Evolutionary conservation across 352 stramenopile species (phyloP).

Genomic region (Globisporangium iwayamae): DNA sequence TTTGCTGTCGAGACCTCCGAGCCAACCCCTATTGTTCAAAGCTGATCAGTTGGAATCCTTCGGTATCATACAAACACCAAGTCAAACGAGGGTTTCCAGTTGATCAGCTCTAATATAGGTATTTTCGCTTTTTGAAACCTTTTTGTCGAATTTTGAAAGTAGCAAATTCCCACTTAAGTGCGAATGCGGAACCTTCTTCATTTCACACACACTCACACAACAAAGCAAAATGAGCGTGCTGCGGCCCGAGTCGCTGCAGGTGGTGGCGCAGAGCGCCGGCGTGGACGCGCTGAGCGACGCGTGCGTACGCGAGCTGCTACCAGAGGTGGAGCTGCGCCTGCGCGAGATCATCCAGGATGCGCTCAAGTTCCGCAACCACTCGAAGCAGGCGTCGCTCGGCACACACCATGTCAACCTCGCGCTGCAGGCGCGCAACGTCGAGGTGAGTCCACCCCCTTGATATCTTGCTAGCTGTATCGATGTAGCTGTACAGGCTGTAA

Average conservation of each 20-base stretch:
- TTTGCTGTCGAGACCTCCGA: too few relatives aligned
- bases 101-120: too few relatives aligned
- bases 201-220: not conserved
- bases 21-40: too few relatives aligned
- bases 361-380: slow-evolving; percentile 81
- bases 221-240: slow-evolving; percentile 59
- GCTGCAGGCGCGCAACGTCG: slow-evolving; percentile 64
- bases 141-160: too few relatives aligned
- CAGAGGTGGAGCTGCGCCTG: slow-evolving; percentile 77
- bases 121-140: too few relatives aligned
- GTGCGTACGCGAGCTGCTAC: slow-evolving; percentile 63
- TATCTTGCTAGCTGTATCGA: not conserved
- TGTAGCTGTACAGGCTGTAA: not conserved
- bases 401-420: slow-evolving; percentile 76
- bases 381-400: slow-evolving; percentile 52
- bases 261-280: slow-evolving; percentile 72
- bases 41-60: too few relatives aligned
- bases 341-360: slow-evolving; percentile 82
- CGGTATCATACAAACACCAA: too few relatives aligned
- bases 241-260: slow-evolving; percentile 58
- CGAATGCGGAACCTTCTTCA: not conserved
- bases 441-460: slow-evolving; percentile 25
- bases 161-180: too few relatives aligned
- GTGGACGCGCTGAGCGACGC: slow-evolving; percentile 67
- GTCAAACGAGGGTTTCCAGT: too few relatives aligned